Conservation (phyloP, 2,329 filamentous ascomycete genomes). For the Gnomoniopsis smithogilvyi region DNA sequence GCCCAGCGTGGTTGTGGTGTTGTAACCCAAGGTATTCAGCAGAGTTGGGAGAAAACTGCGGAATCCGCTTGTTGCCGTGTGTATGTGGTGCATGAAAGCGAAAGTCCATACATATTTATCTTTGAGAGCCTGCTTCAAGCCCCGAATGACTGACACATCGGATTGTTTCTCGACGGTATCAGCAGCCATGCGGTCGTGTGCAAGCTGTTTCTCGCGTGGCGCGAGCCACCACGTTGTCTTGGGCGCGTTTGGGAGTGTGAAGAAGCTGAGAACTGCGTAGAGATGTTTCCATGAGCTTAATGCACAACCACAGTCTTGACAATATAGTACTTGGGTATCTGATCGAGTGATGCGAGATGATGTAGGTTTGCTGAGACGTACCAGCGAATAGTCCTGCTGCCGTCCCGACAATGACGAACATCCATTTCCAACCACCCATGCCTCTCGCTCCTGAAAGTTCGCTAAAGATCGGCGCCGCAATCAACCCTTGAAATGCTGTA, state of each 20-base stretch:
- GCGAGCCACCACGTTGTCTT: slow-evolving; percentile 38
- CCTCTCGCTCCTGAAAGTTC: slow-evolving; percentile 43
- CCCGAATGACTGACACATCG: neutral
- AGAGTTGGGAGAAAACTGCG: slow-evolving; percentile 31
- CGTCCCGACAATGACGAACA: neutral
- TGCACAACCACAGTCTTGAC: too few relatives aligned
- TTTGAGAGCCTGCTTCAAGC: neutral
- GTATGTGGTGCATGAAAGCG: slow-evolving; percentile 7
- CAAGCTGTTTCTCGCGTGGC: slow-evolving; percentile 36
- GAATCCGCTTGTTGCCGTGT: slow-evolving; percentile 24
- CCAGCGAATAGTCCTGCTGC: neutral
- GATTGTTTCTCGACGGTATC: slow-evolving; percentile 2
- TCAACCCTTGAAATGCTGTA: slow-evolving; percentile 64
- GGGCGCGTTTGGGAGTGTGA: slow-evolving; percentile 32
- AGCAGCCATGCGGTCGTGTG: slow-evolving; percentile 22
- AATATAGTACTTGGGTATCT: too few relatives aligned
- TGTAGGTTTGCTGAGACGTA: neutral
- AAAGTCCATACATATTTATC: slow-evolving; percentile 7
- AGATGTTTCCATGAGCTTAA: too few relatives aligned
- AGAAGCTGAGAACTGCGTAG: slow-evolving; percentile 20
- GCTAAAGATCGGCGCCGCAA: slow-evolving; percentile 59
- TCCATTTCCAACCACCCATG: slow-evolving; percentile 37
- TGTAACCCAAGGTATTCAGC: slow-evolving; percentile 40
- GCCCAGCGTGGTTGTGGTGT: slow-evolving; percentile 41
- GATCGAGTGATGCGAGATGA: neutral